These are phyloP conservation scores for Tephrocybe sp. DNA, from an alignment of 768 basidiomycete genomes.

Conservation along the genomic window DNA sequence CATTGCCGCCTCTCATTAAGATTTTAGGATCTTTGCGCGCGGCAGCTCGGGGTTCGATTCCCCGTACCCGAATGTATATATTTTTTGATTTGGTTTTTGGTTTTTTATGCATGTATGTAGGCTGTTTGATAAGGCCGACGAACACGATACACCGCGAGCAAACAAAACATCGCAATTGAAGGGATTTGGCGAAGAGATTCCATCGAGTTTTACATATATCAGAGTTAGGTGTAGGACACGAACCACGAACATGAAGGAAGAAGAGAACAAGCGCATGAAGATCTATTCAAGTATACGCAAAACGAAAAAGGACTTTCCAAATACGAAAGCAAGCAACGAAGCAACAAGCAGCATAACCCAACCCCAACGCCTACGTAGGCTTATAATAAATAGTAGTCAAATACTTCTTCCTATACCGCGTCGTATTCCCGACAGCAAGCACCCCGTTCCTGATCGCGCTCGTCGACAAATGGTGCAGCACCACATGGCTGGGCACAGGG, in stretches of 20 bases:
- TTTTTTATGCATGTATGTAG: too few species aligned
- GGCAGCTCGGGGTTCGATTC: slow-evolving; percentile 59
- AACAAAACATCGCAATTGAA: too few species aligned
- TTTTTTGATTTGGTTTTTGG: background rate
- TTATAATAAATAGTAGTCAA: slow-evolving; percentile 86
- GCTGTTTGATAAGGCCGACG: too few species aligned
- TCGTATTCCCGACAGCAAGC: slow-evolving; percentile 89
- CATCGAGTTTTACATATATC: too few species aligned
- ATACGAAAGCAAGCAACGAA: background rate
- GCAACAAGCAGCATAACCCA: background rate
- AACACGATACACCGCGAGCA: too few species aligned
- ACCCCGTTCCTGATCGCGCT: slow-evolving; percentile 95
- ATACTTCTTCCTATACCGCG: slow-evolving; percentile 90
- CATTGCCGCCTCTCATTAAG: slow-evolving; percentile 61
- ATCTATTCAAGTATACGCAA: background rate
- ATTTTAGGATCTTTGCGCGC: slow-evolving; percentile 19
- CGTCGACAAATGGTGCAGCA: slow-evolving; percentile 92
- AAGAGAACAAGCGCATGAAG: too few species aligned
- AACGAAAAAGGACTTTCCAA: too few species aligned
- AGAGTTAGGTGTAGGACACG: too few species aligned
- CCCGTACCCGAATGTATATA: slow-evolving; percentile 32
- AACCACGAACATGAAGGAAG: too few species aligned
- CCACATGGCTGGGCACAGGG: slow-evolving; percentile 91
- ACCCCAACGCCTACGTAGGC: slow-evolving; percentile 43
- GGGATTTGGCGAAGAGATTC: too few species aligned